Base-by-base conservation (phyloP, 805 yeast species). In the Yamadazyma akitaensis region DNA sequence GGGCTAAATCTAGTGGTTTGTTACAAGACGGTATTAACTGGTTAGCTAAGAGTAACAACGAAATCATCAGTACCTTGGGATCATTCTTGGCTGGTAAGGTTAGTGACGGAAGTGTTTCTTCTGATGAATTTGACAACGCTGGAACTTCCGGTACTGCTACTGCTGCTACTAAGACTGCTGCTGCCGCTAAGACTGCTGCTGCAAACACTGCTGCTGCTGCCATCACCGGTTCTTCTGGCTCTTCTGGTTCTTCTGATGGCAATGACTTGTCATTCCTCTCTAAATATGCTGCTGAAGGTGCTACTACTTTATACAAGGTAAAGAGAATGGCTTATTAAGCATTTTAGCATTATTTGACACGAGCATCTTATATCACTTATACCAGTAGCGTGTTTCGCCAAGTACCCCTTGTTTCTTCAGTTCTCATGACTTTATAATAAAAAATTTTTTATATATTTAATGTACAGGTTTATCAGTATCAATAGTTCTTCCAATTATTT, bases 1-100 rank as follows among this genome's bases (percentile, higher is more conserved):
- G 73, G 73, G 65, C 73, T 49, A 65, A 69, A 58, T 46, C 54
- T 16, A 58, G 64, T 12, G 75, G 75, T 50, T 33, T 70, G 25
- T 62, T 69, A 54, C 50, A 52, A 44, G 35, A 56, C 3, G 64
- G 60, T 42, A 51, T 69, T 37, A 36, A 56, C 59, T 56, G 73
- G 70, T 49, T 53, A 35, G 57, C 61, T 35, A 53, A 59, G 26
- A 57, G 56, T 50, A 56, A 43, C 28, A 46, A 49, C 35, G 25
- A 35, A 51, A 51, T 55, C 33, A 39, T 53, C 32, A 34, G 36
- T 17, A 44, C 53, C 30, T 42, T 54, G 26, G 56, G 56, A 37
- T 19, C 34, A 13, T 59, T 67, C 62, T 48, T 70, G 25, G 65
- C 66, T 40, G 53, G 53, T 41, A 38, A 53, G 44, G 51, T 69